phyloP scores from a whole-genome alignment of 768 basidiomycete species.

The Suillus plorans region DNA sequence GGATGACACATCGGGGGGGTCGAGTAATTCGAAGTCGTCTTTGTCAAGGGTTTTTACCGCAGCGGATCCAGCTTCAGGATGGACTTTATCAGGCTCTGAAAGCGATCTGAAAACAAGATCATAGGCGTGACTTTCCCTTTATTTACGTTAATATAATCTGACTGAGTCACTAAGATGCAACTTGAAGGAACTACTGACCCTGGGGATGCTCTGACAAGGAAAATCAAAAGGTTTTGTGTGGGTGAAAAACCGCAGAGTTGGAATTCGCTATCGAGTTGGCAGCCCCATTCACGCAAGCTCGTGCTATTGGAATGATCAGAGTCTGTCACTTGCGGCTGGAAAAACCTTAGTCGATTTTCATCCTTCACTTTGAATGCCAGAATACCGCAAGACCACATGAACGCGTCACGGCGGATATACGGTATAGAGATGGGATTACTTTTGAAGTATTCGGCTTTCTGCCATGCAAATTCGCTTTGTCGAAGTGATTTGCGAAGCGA shows the following conservation, averaged over 20 bases:
- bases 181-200: not conserved
- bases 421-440: not conserved
- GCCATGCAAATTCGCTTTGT: not conserved
- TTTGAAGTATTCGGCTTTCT: not conserved
- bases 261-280: not conserved
- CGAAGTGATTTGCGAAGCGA: not conserved
- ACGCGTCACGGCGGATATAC: not conserved
- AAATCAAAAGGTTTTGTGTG: not conserved
- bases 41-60: not conserved
- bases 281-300: not conserved
- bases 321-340: not conserved
- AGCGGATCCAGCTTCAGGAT: conserved; percentile 15
- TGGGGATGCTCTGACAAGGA: not conserved
- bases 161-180: not conserved
- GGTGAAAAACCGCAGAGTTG: not conserved
- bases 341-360: not conserved
- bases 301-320: not conserved
- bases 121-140: not conserved
- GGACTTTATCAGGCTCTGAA: not conserved
- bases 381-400: not conserved
- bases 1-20: not conserved
- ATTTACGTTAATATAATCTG: not conserved
- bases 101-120: not conserved
- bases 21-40: not conserved
- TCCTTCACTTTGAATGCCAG: not conserved